A percentile compares a stretch with the other conserved stretches of the same genome.
Evolutionary conservation across 1,284 basidiomycete genomes (phyloP).

Genomic region (Neolentinus lepideus): DNA sequence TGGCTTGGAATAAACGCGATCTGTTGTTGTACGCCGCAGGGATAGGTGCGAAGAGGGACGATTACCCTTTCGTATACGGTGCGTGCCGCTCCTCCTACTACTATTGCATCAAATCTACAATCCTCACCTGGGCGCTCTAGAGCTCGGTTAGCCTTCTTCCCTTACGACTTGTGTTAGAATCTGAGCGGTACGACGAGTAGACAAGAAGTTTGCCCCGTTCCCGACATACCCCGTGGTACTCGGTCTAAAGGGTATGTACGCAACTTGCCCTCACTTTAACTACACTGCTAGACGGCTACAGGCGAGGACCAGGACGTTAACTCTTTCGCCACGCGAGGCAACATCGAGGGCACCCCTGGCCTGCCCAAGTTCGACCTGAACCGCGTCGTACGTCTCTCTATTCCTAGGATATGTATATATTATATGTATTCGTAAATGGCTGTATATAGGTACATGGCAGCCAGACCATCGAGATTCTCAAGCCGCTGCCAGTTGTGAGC

Average conservation of each 20-base stretch:
- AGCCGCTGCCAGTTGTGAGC: conserved; percentile 57
- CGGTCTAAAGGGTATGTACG: conserved; percentile 42
- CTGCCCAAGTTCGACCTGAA: conserved; percentile 62
- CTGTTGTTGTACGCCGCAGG: conserved; percentile 61
- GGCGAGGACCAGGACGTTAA: conserved; percentile 57
- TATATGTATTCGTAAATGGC: not conserved
- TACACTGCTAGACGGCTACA: conserved; percentile 8
- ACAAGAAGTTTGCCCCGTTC: conserved; percentile 43
- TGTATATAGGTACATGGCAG: conserved; percentile 58
- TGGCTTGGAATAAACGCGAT: conserved; percentile 67
- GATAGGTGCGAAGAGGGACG: conserved; percentile 63
- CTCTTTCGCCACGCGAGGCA: conserved; percentile 49
- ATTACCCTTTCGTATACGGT: conserved; percentile 60
- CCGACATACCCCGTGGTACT: conserved; percentile 51
- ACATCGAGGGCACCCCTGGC: conserved; percentile 41
- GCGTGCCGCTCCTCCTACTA: conserved; percentile 13
- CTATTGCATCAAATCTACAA: not conserved
- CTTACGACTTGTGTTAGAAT: conserved; percentile 3
- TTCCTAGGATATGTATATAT: no score
- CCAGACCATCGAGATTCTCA: conserved; percentile 68
- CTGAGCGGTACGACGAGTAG: conserved; percentile 17
- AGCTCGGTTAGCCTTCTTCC: conserved; percentile 16
- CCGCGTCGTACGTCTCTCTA: conserved; percentile 41
- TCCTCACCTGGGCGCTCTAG: conserved; percentile 10
- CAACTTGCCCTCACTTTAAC: not conserved